Conservation (phyloP, 108 stramenopile species). For the Skeletonema grethae region DNA sequence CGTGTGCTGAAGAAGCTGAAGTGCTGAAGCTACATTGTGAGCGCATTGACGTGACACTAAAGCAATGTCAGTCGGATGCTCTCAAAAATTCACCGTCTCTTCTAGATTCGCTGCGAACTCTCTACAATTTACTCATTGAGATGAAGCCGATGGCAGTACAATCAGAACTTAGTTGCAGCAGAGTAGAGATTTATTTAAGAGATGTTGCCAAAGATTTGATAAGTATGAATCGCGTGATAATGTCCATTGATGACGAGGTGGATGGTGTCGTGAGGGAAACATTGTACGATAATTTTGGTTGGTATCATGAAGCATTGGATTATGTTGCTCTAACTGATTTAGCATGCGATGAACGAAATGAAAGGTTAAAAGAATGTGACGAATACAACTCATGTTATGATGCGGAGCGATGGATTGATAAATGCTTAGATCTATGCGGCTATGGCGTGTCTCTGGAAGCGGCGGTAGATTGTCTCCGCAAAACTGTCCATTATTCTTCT, state of each 20-base stretch:
- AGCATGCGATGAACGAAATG: neutral
- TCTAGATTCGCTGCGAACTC: neutral
- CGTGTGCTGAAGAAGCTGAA: neutral
- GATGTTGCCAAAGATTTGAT: conserved; percentile 24
- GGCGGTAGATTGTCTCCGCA: conserved; percentile 43
- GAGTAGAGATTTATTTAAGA: neutral
- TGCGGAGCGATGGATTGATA: conserved; percentile 45
- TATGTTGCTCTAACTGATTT: neutral
- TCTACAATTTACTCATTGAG: conserved; percentile 6
- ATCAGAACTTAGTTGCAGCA: neutral
- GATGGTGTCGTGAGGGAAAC: conserved; percentile 9
- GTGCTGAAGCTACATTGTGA: neutral
- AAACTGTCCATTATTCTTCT: conserved; percentile 27
- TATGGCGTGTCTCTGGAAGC: conserved; percentile 36
- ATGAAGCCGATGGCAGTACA: neutral
- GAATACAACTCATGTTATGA: conserved; percentile 8
- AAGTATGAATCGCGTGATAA: conserved; percentile 30
- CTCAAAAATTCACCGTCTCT: neutral
- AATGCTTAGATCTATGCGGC: conserved; percentile 46
- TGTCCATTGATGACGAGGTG: conserved; percentile 43
- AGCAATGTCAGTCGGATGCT: conserved; percentile 5
- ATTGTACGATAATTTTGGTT: conserved; percentile 16
- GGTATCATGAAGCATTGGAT: conserved; percentile 18
- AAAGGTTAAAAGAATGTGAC: neutral
- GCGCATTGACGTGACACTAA: neutral